These are phyloP conservation scores for Daldinia grandis DNA, from an alignment of 495 filamentous ascomycete species.

Conservation along the genomic window DNA sequence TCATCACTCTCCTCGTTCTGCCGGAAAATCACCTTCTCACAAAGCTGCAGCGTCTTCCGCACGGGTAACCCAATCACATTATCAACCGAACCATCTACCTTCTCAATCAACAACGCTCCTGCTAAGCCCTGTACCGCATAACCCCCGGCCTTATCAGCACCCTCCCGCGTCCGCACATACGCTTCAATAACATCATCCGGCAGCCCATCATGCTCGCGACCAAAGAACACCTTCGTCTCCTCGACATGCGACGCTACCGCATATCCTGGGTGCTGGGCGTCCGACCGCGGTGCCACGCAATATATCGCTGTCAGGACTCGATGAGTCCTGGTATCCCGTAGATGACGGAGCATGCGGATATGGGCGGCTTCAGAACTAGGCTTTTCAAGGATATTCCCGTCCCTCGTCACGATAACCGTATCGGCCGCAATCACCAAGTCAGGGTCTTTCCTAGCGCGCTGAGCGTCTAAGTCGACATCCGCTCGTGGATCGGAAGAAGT, in stretches of 20 bases:
- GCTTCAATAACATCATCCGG: slow-evolving; percentile 68
- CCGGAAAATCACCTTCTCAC: slow-evolving; percentile 78
- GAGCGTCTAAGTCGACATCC: background rate
- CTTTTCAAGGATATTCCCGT: slow-evolving; percentile 87
- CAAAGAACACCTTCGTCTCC: slow-evolving; percentile 85
- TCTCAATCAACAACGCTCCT: slow-evolving; percentile 80
- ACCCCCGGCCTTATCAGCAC: slow-evolving; percentile 94
- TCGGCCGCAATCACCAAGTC: slow-evolving; percentile 90
- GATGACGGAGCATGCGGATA: slow-evolving; percentile 76
- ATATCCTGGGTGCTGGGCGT: slow-evolving; percentile 83
- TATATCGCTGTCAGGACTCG: slow-evolving; percentile 84
- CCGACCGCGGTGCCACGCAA: slow-evolving; percentile 79
- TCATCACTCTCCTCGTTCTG: slow-evolving; percentile 53
- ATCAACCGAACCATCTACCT: slow-evolving; percentile 87
- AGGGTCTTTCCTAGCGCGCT: slow-evolving; percentile 64
- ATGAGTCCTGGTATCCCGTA: slow-evolving; percentile 78
- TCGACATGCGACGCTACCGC: slow-evolving; percentile 80
- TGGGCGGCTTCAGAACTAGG: slow-evolving; percentile 82
- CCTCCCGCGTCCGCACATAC: slow-evolving; percentile 92
- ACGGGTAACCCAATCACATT: slow-evolving; percentile 97
- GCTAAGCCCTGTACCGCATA: slow-evolving; percentile 93
- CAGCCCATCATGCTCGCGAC: slow-evolving; percentile 78
- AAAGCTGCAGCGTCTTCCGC: slow-evolving; percentile 78
- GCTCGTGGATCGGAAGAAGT: background rate
- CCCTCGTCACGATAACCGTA: slow-evolving; percentile 82